Evolutionary conservation across 257 asterid species (phyloP), one percentile per base, ranked within the genome.

Genomic region (Jaltomata sinuosa): DNA sequence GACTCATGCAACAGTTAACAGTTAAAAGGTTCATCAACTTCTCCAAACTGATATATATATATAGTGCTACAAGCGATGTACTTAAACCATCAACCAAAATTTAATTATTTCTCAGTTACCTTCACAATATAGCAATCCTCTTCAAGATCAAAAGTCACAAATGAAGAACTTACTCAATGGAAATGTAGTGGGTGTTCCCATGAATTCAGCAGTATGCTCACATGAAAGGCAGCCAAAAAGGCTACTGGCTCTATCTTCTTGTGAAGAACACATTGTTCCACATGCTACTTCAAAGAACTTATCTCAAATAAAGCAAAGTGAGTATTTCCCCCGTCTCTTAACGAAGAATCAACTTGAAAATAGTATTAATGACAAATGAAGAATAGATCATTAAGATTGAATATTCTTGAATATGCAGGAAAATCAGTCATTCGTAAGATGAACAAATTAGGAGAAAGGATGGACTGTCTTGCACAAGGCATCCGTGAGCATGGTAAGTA

Each of bases 401-500:
- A 12, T 19, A 40, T 50, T 85, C 76, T 71, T 57, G 77, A 45
- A 52, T 79, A 84, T 90, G 88, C 89, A 91, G 92, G 88, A 53
- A 84, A 83, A 49, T 82, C 85, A 32, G 87, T 88, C 27, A 84
- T 88, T 21, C 62, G 85, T 42, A 90, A 77, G 85, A 87, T 84
- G 88, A 88, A 85, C 79, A 90, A 85, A 83, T 80, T 89, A 0
- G 88, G 92, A 65, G 85, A 83, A 79, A 85, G 67, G 69, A 80
- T 87, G 83, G 94, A 91, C 16, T 18, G 7, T 74, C 88, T 90
- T 40, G 88, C 90, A 19, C 86, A 87, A 85, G 91, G 89, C 82
- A 87, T 91, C 85, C 88, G 87, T 27, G 90, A 90, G 83, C 91
- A 90, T n/a, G 84, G 92, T 90, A 36, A 36, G 5, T 7, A 36